phyloP scores from a whole-genome alignment of 257 asterid species.

The Lycium barbarum region DNA sequence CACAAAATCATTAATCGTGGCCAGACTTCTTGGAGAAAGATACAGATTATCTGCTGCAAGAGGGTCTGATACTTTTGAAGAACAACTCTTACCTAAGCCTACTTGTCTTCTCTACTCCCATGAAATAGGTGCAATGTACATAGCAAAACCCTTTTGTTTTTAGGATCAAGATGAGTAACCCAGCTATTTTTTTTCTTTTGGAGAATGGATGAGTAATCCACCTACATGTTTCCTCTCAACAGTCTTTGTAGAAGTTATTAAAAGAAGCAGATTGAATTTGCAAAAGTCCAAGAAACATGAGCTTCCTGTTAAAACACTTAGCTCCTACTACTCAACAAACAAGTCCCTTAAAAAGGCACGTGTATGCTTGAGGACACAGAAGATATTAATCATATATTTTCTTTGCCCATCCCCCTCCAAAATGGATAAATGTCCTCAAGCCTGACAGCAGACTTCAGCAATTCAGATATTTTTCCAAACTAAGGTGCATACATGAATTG shows the following conservation, averaged over 20 bases:
- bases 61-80: not conserved
- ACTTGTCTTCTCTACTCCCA: not conserved
- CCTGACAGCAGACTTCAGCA: not conserved
- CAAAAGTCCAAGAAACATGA: not conserved
- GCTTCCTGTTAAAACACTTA: not conserved
- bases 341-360: not conserved
- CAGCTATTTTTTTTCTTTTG: not conserved
- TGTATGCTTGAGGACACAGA: not conserved
- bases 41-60: not conserved
- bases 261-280: not conserved
- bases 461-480: not conserved
- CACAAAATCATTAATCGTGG: not conserved
- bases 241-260: not conserved
- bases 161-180: not conserved
- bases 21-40: not conserved
- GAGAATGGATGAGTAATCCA: slow-evolving; percentile 2
- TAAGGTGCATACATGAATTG: not conserved
- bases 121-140: not conserved
- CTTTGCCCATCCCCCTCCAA: not conserved
- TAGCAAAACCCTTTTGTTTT: not conserved
- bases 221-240: not conserved
- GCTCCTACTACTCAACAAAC: not conserved
- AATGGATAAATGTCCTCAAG: not conserved
- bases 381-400: not conserved
- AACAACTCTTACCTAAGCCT: slow-evolving; percentile 1